Conservation (phyloP, 164 flowering plant species). For the Nymphaea colorata region DNA sequence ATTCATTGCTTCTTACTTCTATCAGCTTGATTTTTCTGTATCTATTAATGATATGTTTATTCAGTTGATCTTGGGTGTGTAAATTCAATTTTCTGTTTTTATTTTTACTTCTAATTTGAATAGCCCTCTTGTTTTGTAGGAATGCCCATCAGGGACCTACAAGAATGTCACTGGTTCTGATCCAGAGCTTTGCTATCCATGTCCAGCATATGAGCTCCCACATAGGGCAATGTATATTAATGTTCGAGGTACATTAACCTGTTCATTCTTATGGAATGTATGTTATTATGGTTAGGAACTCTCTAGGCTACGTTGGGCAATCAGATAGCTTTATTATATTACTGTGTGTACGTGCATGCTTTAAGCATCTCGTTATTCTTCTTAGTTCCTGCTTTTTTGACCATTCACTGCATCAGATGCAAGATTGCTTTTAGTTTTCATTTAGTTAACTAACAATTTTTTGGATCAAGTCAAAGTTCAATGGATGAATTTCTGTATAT, state of each 20-base stretch:
- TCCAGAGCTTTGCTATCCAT: slow-evolving; percentile 47
- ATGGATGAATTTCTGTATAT: not conserved
- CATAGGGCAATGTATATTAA: slow-evolving; percentile 57
- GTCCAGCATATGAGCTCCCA: slow-evolving; percentile 76
- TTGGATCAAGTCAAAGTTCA: not conserved
- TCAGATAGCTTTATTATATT: no score
- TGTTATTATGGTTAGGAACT: no score
- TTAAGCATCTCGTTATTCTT: not conserved
- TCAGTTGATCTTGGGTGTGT: no score
- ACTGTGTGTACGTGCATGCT: not conserved
- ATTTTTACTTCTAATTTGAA: not conserved
- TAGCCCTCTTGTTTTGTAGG: slow-evolving; percentile 31
- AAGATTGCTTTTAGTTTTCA: not conserved
- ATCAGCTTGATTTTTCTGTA: no score
- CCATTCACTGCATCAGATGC: not conserved
- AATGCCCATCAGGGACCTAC: slow-evolving; percentile 89
- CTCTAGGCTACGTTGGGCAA: no score
- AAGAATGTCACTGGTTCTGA: slow-evolving; percentile 82
- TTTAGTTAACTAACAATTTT: not conserved
- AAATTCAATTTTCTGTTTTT: not conserved
- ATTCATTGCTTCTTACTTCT: no score
- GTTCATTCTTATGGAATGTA: no score
- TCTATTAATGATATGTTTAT: no score
- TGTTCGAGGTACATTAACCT: slow-evolving; percentile 57
- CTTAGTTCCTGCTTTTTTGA: not conserved